phyloP scores from a whole-genome alignment of 371 early-diverging fungal genomes.

The Mortierella sp. region DNA sequence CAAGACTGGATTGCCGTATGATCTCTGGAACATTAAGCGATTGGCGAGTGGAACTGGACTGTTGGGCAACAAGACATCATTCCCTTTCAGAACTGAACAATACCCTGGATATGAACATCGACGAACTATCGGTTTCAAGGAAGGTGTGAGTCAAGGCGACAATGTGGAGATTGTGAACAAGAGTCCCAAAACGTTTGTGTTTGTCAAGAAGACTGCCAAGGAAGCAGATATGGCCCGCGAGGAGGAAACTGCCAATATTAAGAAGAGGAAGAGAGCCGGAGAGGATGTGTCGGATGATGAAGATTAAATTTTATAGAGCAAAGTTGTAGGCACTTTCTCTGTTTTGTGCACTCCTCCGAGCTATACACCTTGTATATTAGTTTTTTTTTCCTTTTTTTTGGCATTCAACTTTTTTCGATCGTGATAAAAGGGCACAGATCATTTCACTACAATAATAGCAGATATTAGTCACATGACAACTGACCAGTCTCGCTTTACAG shows the following conservation, averaged over 20 bases:
- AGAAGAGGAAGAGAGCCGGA: slow-evolving; percentile 56
- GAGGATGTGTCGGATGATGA: slow-evolving; percentile 57
- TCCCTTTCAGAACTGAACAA: slow-evolving; percentile 74
- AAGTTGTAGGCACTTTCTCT: background rate
- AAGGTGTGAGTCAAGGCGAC: slow-evolving; percentile 77
- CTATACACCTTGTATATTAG: background rate
- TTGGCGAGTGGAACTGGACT: slow-evolving; percentile 78
- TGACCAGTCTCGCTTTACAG: too few relatives aligned
- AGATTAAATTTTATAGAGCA: background rate
- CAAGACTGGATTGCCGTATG: slow-evolving; percentile 90
- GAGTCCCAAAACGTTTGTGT: slow-evolving; percentile 78
- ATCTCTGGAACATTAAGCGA: slow-evolving; percentile 84
- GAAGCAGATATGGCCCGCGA: slow-evolving; percentile 60
- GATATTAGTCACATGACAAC: too few relatives aligned
- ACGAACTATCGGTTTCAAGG: slow-evolving; percentile 92
- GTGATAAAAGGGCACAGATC: background rate
- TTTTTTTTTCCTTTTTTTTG: background rate
- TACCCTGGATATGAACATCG: slow-evolving; percentile 95
- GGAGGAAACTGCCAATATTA: slow-evolving; percentile 37
- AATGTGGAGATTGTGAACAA: slow-evolving; percentile 86
- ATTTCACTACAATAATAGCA: too few relatives aligned
- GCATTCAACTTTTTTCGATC: background rate
- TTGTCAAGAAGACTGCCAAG: slow-evolving; percentile 71
- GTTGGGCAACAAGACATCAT: slow-evolving; percentile 67
- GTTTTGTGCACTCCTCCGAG: background rate